Evolutionary conservation across 2,329 filamentous ascomycete species (phyloP), one percentile per base, ranked within the genome.

Genomic region (Berkeleyomyces basicola): DNA sequence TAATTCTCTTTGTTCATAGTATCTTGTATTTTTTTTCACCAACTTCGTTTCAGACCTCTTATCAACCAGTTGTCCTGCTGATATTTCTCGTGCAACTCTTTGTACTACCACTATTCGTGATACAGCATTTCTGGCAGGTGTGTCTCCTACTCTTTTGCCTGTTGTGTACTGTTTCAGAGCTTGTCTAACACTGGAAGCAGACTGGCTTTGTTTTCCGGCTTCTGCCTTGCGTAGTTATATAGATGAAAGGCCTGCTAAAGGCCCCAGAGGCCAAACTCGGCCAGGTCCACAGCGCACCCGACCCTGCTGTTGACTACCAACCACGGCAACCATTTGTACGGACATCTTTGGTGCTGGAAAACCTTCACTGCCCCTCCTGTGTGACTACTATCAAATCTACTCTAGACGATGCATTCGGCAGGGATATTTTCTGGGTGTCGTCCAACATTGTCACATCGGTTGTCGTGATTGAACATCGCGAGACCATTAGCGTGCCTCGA

Each of bases 351-450:
- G 77, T 89, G 65, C 76, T 90, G 67, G 81, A 79, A 66, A 90
- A 90, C 71, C 77, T 90, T n/a, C 87, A 90, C 73, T 90, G 87
- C 74, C 83, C 86, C 11, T 87, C 85, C 65, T 90, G 87, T 71
- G 82, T 88, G 59, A 79, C 81, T 43, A 77, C 79, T 67, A 88
- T 90, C 69, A 78, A 82, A 68, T 74, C 79, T 61, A 77, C 79
- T 64, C 73, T 90, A 64, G 75, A 70, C 64, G 77, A 75, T 53
- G 71, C 71, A 23, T 80, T 74, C 67, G 69, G 67, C 61, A 71
- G 69, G 73, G 79, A 70, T 69, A 74, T 76, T 74, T 76, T 69
- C 62, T 83, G 81, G 74, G 79, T 88, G 39, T 85, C 84, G 66
- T 81, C 85, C 65, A 88, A 87, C 66, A 81, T 89, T 65, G 79